Percentiles rank a stretch among this genome's conserved stretches.
phyloP scores from a whole-genome alignment of 1,139 yeast species.

The Pichia sp. region DNA sequence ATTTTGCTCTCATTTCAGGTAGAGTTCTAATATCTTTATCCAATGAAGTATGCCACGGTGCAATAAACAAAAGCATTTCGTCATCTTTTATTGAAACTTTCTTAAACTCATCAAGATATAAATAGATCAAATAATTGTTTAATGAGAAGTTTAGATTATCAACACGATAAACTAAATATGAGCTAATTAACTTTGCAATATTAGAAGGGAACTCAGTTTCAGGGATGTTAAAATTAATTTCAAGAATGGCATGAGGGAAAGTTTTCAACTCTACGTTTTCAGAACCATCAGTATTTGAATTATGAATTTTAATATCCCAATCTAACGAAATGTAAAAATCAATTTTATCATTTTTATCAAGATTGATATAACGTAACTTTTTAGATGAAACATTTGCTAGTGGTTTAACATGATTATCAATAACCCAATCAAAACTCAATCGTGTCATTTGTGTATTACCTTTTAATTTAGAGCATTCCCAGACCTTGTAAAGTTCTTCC shows the following conservation, averaged over 20 bases:
- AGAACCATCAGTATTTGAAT: conserved; percentile 4
- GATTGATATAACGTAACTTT: conserved; percentile 39
- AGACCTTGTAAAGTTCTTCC: conserved; percentile 12
- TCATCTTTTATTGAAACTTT: conserved; percentile 17
- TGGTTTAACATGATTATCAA: conserved; percentile 44
- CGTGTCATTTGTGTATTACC: conserved; percentile 37
- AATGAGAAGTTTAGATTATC: conserved; percentile 31
- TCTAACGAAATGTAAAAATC: conserved; percentile 32
- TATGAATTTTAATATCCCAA: conserved; percentile 25
- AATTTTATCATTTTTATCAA: conserved; percentile 39
- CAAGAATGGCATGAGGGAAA: conserved; percentile 45
- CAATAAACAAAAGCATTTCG: conserved; percentile 22
- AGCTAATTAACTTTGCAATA: conserved; percentile 29
- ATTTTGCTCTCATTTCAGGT: conserved; percentile 22
- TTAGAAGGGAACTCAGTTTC: conserved; percentile 30
- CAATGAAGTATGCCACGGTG: conserved; percentile 31
- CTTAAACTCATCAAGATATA: conserved; percentile 21
- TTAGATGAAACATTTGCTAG: conserved; percentile 38
- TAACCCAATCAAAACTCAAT: conserved; percentile 45
- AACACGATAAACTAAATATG: conserved; percentile 32
- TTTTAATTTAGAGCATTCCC: conserved; percentile 18
- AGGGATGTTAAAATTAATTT: conserved; percentile 38
- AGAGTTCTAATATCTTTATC: conserved; percentile 32
- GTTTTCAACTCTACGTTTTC: conserved; percentile 11
- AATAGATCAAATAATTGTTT: conserved; percentile 28